Evolutionary conservation across 345 rosid genomes (phyloP).

Genomic region (Hypericum perforatum): DNA sequence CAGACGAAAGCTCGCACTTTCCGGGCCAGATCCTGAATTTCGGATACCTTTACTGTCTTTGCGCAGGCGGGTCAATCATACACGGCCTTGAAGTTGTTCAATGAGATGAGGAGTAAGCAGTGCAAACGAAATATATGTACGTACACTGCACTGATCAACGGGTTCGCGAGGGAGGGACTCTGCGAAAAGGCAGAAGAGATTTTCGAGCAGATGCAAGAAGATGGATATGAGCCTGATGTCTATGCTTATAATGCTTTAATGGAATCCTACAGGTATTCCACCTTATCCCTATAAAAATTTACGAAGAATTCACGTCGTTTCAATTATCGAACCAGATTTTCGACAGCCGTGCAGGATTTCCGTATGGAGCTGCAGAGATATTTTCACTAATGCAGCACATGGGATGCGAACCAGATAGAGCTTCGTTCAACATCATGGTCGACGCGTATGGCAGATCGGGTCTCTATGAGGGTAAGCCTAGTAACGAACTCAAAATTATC

Average conservation of each 20-base stretch:
- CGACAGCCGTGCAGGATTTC: slow-evolving; percentile 83
- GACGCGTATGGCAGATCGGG: slow-evolving; percentile 93
- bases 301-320: not conserved
- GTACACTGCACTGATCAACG: slow-evolving; percentile 72
- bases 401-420: slow-evolving; percentile 94
- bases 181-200: slow-evolving; percentile 92
- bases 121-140: slow-evolving; percentile 85
- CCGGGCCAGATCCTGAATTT: not conserved
- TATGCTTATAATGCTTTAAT: slow-evolving; percentile 88
- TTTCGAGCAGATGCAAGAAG: slow-evolving; percentile 86
- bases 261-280: slow-evolving; percentile 73
- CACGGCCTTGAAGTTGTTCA: slow-evolving; percentile 65
- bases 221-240: slow-evolving; percentile 78
- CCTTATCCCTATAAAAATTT: not conserved
- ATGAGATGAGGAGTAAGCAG: slow-evolving; percentile 73
- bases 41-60: not conserved
- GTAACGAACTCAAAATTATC: not conserved
- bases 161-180: slow-evolving; percentile 92
- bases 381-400: slow-evolving; percentile 90
- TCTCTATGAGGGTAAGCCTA: slow-evolving; percentile 51
- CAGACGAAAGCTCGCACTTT: not conserved
- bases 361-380: slow-evolving; percentile 85
- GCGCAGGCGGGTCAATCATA: slow-evolving; percentile 69
- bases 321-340: not conserved
- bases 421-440: slow-evolving; percentile 87